These are phyloP conservation scores for Komagataella pastoris DNA, from an alignment of 805 yeast genomes.

Conservation along the genomic window DNA sequence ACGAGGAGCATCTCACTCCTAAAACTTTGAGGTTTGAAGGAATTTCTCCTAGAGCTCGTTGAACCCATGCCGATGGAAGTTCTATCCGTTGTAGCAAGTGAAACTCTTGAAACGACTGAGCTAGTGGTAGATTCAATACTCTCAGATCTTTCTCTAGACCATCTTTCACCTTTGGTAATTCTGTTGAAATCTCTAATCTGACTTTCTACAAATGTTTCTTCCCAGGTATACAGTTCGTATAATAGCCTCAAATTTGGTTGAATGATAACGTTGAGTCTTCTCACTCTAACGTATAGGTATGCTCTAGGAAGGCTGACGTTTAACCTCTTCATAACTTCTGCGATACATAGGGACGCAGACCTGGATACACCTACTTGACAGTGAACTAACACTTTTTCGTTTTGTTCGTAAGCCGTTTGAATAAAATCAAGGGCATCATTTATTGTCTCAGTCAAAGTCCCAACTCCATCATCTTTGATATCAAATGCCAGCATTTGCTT, in stretches of 20 bases:
- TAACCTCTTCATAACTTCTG: slow-evolving; percentile 79
- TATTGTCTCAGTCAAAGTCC: slow-evolving; percentile 50
- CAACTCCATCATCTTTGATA: slow-evolving; percentile 88
- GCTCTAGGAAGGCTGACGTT: slow-evolving; percentile 61
- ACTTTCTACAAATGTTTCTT: slow-evolving; percentile 20
- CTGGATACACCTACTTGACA: slow-evolving; percentile 94
- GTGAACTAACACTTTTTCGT: slow-evolving; percentile 60
- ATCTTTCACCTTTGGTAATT: background rate
- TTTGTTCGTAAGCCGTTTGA: slow-evolving; percentile 31
- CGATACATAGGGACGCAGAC: slow-evolving; percentile 91
- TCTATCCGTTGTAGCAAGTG: background rate
- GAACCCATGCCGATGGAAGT: background rate
- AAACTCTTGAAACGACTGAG: background rate
- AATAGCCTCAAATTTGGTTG: slow-evolving; percentile 88
- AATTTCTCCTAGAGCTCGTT: background rate
- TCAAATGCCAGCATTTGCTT: slow-evolving; percentile 46
- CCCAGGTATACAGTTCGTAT: slow-evolving; percentile 78
- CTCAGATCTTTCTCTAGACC: background rate
- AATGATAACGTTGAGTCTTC: slow-evolving; percentile 82
- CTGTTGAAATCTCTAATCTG: background rate
- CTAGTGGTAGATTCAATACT: background rate
- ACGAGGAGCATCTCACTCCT: slow-evolving; percentile 3
- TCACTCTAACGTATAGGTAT: slow-evolving; percentile 76
- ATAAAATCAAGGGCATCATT: slow-evolving; percentile 54
- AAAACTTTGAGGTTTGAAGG: background rate